Percentiles rank a stretch among this genome's conserved stretches.
These are phyloP conservation scores for Pelargonium australe DNA, from an alignment of 441 rosid genomes.

Conservation along the genomic window DNA sequence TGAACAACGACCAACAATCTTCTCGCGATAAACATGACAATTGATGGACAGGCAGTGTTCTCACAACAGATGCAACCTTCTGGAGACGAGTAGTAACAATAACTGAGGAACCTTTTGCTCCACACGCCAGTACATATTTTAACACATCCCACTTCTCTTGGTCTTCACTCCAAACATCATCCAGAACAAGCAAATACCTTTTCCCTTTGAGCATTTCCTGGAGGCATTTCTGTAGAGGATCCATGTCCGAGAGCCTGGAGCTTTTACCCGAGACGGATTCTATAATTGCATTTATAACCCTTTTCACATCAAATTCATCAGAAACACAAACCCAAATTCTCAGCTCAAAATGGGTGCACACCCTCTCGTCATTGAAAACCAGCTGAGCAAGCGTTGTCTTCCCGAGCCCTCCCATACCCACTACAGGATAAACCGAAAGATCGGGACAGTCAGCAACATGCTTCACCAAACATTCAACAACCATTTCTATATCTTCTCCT, in stretches of 20 bases:
- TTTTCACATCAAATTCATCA: conserved; percentile 6
- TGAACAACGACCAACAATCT: conserved; percentile 10
- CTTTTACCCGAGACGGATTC: neutral
- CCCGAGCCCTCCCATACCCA: conserved; percentile 11
- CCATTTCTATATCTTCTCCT: conserved; percentile 8
- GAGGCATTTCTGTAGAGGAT: conserved; percentile 7
- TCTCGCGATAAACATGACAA: conserved; percentile 3
- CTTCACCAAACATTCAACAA: conserved; percentile 3
- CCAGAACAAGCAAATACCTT: conserved; percentile 22
- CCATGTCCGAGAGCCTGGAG: neutral
- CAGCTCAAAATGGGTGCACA: conserved; percentile 6
- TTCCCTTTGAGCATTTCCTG: neutral
- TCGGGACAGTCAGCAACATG: neutral
- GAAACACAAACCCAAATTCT: conserved; percentile 20
- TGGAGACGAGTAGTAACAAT: conserved; percentile 10
- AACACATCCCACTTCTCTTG: conserved; percentile 13
- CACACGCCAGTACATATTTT: neutral
- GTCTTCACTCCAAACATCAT: conserved; percentile 27
- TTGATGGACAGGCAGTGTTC: neutral
- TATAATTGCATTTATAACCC: conserved; percentile 9
- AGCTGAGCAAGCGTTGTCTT: conserved; percentile 21
- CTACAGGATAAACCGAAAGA: conserved; percentile 9
- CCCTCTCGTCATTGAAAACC: conserved; percentile 10
- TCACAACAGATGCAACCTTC: conserved; percentile 4
- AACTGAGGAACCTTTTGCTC: conserved; percentile 7